Base-by-base conservation (phyloP, 257 asterid genomes). In the Lavandula angustifolia region DNA sequence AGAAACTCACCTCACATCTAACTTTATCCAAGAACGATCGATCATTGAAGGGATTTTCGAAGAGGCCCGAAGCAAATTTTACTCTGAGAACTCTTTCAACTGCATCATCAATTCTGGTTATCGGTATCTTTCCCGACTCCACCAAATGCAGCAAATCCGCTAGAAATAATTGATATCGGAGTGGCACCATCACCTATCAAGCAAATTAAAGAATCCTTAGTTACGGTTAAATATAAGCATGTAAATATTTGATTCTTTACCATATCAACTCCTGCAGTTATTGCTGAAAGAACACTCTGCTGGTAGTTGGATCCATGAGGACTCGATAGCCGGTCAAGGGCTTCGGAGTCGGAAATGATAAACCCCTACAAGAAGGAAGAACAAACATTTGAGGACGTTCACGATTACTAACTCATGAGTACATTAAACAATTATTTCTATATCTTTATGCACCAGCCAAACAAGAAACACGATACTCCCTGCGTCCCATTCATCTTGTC, bases 201-300 rank as follows among this genome's bases (percentile, higher is more conserved):
- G 58, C n/a, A 62, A 22, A 68, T 33, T 57, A 32, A 72, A 53
- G 13, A n/a, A 32, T 57, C 56, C 40, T 61, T 29, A 46, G 31
- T 42, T 57, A 5, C 32, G 10, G 54, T 17, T 54, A 14, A 11
- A 9, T 29, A 18, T 16, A 65, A 42, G 16, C 55, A 60, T 29
- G 64, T 66, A 54, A 47, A 9, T 54, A 8, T 13, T 9, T 14
- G 38, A 49, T 42, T 43, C 32, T 42, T 58, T 74, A 86, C 96
- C 96, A 89, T 89, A 71, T 91, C 96, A 54, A 91, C 56, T 43
- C 97, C 97, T 48, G 97, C 86, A 79, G 41, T 81, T 68, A 91
- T 72, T 60, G 94, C 88, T 22, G 76, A 35, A 37, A 85, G 75
- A 80, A 91, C 78, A 63, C 94, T 75, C 42, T 81, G 84, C 66